phyloP scores from a whole-genome alignment of 306 rosid genomes.

The Geum urbanum region DNA sequence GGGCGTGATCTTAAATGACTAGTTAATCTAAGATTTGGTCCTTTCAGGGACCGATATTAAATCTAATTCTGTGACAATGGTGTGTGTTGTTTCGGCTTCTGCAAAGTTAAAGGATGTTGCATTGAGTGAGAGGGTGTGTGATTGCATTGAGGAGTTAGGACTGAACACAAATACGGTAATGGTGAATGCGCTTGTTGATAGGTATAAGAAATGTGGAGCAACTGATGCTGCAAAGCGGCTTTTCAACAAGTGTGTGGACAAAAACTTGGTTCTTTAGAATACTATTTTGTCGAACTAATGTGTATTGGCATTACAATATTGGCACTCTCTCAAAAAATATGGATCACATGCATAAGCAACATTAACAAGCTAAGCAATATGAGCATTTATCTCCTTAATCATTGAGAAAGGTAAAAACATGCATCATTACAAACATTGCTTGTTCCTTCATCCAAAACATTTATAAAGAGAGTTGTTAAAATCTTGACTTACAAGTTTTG shows the following conservation, averaged over 20 bases:
- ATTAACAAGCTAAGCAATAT: too few relatives aligned
- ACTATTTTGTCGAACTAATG: slow-evolving; percentile 68
- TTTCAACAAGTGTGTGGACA: slow-evolving; percentile 44
- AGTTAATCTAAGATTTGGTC: too few relatives aligned
- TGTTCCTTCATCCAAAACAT: too few relatives aligned
- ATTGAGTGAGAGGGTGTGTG: slow-evolving; percentile 47
- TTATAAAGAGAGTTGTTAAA: too few relatives aligned
- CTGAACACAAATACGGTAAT: slow-evolving; percentile 45
- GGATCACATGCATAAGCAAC: too few relatives aligned
- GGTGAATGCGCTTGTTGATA: slow-evolving; percentile 71
- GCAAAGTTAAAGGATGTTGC: slow-evolving; percentile 67
- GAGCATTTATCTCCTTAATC: too few relatives aligned
- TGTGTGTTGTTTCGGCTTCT: slow-evolving; percentile 70
- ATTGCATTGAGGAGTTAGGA: slow-evolving; percentile 41
- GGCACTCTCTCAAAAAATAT: too few relatives aligned
- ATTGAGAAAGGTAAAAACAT: too few relatives aligned
- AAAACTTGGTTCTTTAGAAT: slow-evolving; percentile 67
- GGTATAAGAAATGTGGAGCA: slow-evolving; percentile 77
- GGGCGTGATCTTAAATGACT: too few relatives aligned
- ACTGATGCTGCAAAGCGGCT: slow-evolving; percentile 38
- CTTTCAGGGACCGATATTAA: slow-evolving; percentile 36
- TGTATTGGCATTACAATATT: too few relatives aligned
- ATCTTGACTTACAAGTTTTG: too few relatives aligned
- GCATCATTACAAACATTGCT: too few relatives aligned
- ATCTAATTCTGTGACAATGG: slow-evolving; percentile 65